phyloP scores from a whole-genome alignment of 768 basidiomycete genomes.

The Lactarius sp. region DNA sequence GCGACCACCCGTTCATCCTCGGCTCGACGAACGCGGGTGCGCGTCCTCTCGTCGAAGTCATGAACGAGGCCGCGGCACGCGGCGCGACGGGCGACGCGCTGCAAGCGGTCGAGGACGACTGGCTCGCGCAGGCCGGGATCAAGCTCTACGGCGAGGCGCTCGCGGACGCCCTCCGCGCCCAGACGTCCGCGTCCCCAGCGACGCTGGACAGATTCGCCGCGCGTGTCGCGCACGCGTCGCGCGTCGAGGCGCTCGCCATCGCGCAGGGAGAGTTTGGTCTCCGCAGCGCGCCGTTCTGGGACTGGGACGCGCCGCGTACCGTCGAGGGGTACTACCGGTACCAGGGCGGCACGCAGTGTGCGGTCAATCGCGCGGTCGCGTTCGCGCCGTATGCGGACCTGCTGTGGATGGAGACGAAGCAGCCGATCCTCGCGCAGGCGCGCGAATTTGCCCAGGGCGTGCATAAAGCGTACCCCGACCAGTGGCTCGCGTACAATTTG shows the following conservation, averaged over 20 bases:
- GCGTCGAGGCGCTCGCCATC: conserved; percentile 62
- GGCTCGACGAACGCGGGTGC: conserved; percentile 77
- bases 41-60: conserved; percentile 66
- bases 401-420: conserved; percentile 97
- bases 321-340: conserved; percentile 97
- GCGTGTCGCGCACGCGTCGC: conserved; percentile 63
- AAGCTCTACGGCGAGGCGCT: conserved; percentile 73
- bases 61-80: conserved; percentile 77
- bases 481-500: conserved; percentile 96
- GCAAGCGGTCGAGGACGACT: conserved; percentile 85
- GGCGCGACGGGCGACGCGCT: conserved; percentile 78
- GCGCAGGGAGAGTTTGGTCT: conserved; percentile 79
- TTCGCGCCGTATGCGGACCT: conserved; percentile 93
- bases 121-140: conserved; percentile 74
- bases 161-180: conserved; percentile 57
- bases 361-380: conserved; percentile 85
- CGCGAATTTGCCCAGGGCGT: conserved; percentile 89
- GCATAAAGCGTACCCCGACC: conserved; percentile 71
- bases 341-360: conserved; percentile 94
- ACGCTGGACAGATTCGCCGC: conserved; percentile 57
- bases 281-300: conserved; percentile 74
- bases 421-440: conserved; percentile 88
- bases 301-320: conserved; percentile 92
- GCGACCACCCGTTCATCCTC: conserved; percentile 97
- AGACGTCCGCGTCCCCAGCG: conserved; percentile 44